Evolutionary conservation across 2,329 filamentous ascomycete species (phyloP), one percentile per base, ranked within the genome.

Genomic region (Grosmannia huntii): DNA sequence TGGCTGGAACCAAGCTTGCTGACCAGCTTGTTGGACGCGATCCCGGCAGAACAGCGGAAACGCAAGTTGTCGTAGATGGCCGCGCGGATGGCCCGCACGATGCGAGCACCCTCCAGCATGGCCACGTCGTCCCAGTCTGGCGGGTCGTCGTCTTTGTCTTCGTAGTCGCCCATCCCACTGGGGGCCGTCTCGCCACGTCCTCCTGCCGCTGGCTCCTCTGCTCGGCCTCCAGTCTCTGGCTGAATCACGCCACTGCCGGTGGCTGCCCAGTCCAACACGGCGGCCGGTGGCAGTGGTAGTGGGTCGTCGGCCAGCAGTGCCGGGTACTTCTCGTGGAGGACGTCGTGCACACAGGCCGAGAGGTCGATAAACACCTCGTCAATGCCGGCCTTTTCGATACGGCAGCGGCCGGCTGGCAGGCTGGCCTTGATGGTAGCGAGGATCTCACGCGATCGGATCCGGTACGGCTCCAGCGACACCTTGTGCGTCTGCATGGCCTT

Each of bases 61-160:
- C 84, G 81, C 56, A 97, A 74, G 62, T 80, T 77, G 52, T 86
- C 78, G 63, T 79, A 83, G 59, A 99, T 79, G 55, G 80, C 76
- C 25, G 76, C 75, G 55, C 94, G 83, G 21, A 97, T 80, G 60
- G 83, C 78, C 23, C 89, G 82, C 38, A 96, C 84, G 65, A 97
- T 94, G 67, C 96, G 90, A 2, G 90, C 91, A 0, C 88, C 94
- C 66, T 96, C 83, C 33, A 89, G 76, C 68, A 95, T 87, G 19
- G 83, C 87, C 63, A 97, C 80, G 74, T 99, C 94, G 69, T 99
- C 92, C 94, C 94, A 99, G 71, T 99, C 94, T 1, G 90, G 89
- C 66, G 95, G 87, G 64, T 86, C 80, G 23, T 85, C 80, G 70
- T 95, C 91, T 12, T 10, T 21, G 28, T 27, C 31, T 16, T 4